Evolutionary conservation across 169 alveolate species (phyloP), one percentile per base, ranked within the genome.

Genomic region (Ophryocystis elektroscirrha): DNA sequence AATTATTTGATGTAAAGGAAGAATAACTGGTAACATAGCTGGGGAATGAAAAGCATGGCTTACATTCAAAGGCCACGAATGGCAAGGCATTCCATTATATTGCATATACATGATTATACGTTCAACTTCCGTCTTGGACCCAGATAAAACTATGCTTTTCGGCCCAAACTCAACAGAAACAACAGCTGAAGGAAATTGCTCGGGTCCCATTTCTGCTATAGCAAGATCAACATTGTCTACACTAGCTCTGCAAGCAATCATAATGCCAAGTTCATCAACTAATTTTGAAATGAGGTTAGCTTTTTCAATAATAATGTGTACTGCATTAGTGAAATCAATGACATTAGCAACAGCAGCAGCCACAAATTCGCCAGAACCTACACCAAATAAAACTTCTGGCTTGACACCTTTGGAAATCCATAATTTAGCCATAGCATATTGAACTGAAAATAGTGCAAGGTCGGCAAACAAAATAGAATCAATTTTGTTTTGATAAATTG

Each of bases 161-260:
- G 53, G 53, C 15, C 73, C 73, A 32, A 61, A 47, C 51, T 62
- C 51, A n/a, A 63, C 50, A 24, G 67, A 49, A 25, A 70, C 24
- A 4, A 58, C 52, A 20, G 66, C 60, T 2, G 53, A 46, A 24
- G 37, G 39, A 26, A 58, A 35, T n/a, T 52, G 29, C 32, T 54
- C 69, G 0, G 67, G 62, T 22, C 76, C 76, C 26, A 67, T 43
- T 26, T 70, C 79, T n/a, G 79, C 71, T 25, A 70, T 36, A 4
- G 76, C 76, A 69, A 70, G 51, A 27, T 70, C 79, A 16, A 57
- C 73, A 49, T 70, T 76, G 26, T 70, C 73, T 20, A 49, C 63
- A 4, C 67, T 51, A 1, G 51, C 69, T 7, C 66, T 55, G 43
- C 58, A 61, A n/a, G 66, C 47, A 19, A 32, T 66, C 43, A 59